Conservation (phyloP, 805 yeast species). For the Naumovozyma dairenensis region DNA sequence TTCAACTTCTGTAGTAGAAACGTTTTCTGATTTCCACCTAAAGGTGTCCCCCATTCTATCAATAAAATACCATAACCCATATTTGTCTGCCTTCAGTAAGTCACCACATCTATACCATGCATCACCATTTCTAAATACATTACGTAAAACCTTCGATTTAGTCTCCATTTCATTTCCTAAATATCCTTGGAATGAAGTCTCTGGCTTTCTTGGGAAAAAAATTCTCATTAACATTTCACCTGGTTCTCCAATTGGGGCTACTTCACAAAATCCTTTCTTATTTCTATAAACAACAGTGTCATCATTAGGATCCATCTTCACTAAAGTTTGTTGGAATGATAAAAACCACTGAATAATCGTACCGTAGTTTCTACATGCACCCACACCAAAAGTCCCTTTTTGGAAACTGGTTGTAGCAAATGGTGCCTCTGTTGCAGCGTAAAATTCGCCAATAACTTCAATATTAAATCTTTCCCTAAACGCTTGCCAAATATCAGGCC, state of each 20-base stretch:
- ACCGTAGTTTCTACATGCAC: conserved; percentile 82
- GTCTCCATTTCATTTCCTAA: conserved; percentile 73
- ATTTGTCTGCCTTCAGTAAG: conserved; percentile 55
- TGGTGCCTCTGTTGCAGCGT: conserved; percentile 90
- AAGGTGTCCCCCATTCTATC: conserved; percentile 93
- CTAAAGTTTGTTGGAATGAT: conserved; percentile 47
- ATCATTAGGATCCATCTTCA: conserved; percentile 73
- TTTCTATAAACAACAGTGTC: conserved; percentile 63
- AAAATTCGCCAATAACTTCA: conserved; percentile 75
- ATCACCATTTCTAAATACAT: conserved; percentile 78
- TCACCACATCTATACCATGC: conserved; percentile 90
- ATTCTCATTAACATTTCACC: conserved; percentile 84
- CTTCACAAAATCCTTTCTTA: conserved; percentile 51
- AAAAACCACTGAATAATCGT: conserved; percentile 42
- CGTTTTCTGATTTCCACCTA: conserved; percentile 95
- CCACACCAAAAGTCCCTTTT: conserved; percentile 68
- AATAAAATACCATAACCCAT: conserved; percentile 69
- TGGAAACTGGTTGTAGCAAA: conserved; percentile 78
- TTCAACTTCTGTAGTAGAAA: conserved; percentile 88
- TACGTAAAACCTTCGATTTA: conserved; percentile 57
- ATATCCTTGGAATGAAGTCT: conserved; percentile 81
- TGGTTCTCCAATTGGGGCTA: conserved; percentile 52
- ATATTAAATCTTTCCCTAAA: conserved; percentile 73
- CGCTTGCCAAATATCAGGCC: conserved; percentile 79
- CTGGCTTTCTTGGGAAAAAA: conserved; percentile 50